These are phyloP conservation scores for Myriosclerotinia scirpicola DNA, from an alignment of 2,329 filamentous ascomycete genomes.

Conservation along the genomic window DNA sequence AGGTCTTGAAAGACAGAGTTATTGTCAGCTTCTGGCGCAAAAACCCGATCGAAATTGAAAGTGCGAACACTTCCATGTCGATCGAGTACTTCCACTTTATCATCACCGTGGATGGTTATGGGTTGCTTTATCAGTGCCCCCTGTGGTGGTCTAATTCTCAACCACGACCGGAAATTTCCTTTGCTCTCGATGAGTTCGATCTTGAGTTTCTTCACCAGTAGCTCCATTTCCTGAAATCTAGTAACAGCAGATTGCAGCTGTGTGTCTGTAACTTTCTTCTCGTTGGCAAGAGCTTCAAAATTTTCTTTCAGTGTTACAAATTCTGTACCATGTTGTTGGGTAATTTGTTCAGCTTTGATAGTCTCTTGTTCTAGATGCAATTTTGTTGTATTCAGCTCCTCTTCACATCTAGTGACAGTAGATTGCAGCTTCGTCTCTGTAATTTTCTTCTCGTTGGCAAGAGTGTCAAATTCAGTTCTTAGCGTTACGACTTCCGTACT, in stretches of 20 bases:
- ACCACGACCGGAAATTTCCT: constrained; percentile 4
- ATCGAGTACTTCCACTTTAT: neutral
- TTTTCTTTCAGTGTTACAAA: too few relatives aligned
- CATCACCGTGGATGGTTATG: neutral
- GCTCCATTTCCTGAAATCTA: neutral
- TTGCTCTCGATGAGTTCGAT: constrained; percentile 5
- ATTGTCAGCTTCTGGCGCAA: constrained; percentile 75
- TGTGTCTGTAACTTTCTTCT: too few relatives aligned
- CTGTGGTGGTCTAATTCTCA: neutral
- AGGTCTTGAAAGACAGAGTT: constrained; percentile 92
- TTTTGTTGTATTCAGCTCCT: too few relatives aligned
- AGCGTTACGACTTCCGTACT: too few relatives aligned
- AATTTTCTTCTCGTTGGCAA: too few relatives aligned
- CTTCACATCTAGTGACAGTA: too few relatives aligned
- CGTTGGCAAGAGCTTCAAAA: too few relatives aligned
- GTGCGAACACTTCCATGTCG: constrained; percentile 65
- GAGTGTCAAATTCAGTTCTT: too few relatives aligned
- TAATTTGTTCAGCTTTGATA: too few relatives aligned
- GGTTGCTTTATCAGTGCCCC: neutral
- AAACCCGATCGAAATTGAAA: constrained; percentile 93
- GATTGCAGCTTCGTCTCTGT: too few relatives aligned
- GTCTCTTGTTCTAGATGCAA: too few relatives aligned
- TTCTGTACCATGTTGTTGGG: too few relatives aligned
- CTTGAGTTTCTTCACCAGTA: neutral
- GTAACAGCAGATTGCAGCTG: neutral